Conservation (phyloP, 2,329 filamentous ascomycete genomes). For the Teratosphaeriaceae sp. region DNA sequence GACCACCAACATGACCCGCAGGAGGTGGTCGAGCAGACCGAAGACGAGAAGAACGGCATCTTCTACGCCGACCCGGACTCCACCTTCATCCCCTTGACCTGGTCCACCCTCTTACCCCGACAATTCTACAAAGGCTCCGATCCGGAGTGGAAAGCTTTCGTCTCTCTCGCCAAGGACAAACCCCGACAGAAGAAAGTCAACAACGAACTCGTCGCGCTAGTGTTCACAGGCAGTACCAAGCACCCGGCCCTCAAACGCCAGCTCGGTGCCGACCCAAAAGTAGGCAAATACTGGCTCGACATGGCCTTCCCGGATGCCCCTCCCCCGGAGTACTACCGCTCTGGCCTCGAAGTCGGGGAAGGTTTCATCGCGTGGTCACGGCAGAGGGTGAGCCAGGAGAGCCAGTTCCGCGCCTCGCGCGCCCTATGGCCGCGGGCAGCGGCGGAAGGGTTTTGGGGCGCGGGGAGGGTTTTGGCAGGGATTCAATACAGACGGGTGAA, state of each 20-base stretch:
- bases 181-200: conserved; percentile 34
- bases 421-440: conserved; percentile 34
- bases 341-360: conserved; percentile 37
- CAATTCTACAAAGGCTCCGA: conserved; percentile 45
- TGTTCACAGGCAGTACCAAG: conserved; percentile 26
- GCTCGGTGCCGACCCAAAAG: conserved; percentile 34
- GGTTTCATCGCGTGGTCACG: conserved; percentile 36
- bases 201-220: conserved; percentile 32
- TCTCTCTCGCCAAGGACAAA: conserved; percentile 39
- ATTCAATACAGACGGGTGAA: conserved; percentile 31
- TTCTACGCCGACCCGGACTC: conserved; percentile 30
- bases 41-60: conserved; percentile 28
- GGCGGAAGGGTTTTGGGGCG: conserved; percentile 29
- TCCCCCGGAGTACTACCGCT: conserved; percentile 42
- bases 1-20: conserved; percentile 21
- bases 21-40: conserved; percentile 11
- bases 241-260: conserved; percentile 25
- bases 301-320: conserved; percentile 43
- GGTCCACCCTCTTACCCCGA: conserved; percentile 34
- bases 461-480: conserved; percentile 27
- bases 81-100: conserved; percentile 44
- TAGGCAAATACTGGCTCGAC: conserved; percentile 43
- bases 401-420: conserved; percentile 34
- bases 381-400: conserved; percentile 32
- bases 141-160: conserved; percentile 48